Base-by-base conservation (phyloP, 129 eudicot species). In the Cynara cardunculus region DNA sequence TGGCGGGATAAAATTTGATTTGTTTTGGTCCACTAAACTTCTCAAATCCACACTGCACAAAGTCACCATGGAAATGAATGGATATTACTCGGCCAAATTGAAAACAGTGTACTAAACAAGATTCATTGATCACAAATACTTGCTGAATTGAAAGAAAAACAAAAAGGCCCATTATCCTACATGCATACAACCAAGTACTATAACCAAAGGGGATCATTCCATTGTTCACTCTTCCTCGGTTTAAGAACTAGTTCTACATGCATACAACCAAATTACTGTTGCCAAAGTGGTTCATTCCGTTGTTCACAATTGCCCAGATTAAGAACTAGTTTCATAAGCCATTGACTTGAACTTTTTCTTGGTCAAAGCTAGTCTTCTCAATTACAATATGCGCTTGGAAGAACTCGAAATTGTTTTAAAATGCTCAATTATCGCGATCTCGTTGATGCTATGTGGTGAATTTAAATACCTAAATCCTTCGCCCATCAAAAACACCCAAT, bases 41-140 rank as follows among this genome's bases (percentile, higher is more conserved):
- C 85, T 94, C 96, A 94, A 90, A 82, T 91, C 91, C 84, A 94
- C 96, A 84, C 97, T 94, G 90, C 90, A 84, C 82, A 81, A 9
- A 76, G 81, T 16, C 82, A 74, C 66, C 82, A 81, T 16, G 34
- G 7, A 26, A 72, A 19, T 66, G 2, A 76, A 44, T 18, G 10
- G 18, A 81, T 73, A 69, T 68, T 14, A 68, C 46, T 67, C 59
- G 12, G 21, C 72, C 69, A 10, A 39, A 27, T 25, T 73, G 3
- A 73, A 72, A 41, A 34, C 72, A 72, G 49, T 25, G 53, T 24
- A 64, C 72, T 73, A 64, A 67, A 64, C 76, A 72, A 44, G 14
- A 41, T 26, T 19, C 21, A 72, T 71, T 62, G 22, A 62, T 21
- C 66, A 72, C 46, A 12, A 14, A 7, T 49, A 49, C 28, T 74